Evolutionary conservation across 2,329 filamentous ascomycete genomes (phyloP).

Genomic region (Knufia fluminis): DNA sequence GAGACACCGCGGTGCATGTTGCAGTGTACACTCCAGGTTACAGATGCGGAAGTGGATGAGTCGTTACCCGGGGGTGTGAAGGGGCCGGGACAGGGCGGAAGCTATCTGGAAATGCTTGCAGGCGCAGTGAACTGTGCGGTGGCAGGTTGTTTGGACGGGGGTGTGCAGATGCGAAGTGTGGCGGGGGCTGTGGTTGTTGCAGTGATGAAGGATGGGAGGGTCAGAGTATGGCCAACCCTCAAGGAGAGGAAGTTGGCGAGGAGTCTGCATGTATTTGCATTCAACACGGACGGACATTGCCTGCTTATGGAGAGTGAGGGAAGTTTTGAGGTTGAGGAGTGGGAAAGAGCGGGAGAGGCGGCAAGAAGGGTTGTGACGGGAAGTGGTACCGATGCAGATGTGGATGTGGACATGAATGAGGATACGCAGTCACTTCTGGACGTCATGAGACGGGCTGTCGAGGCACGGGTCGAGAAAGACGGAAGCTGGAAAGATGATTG

Average conservation of each 20-base stretch:
- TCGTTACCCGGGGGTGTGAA: constrained; percentile 24
- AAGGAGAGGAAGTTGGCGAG: constrained; percentile 45
- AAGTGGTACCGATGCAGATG: constrained; percentile 13
- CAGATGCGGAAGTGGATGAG: constrained; percentile 26
- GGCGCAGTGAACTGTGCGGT: constrained; percentile 71
- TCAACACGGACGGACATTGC: not conserved
- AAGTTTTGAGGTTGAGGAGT: constrained; percentile 52
- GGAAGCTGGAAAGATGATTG: constrained; percentile 14
- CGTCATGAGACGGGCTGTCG: constrained; percentile 18
- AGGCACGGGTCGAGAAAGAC: constrained; percentile 20
- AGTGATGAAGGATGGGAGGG: constrained; percentile 36
- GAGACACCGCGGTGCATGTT: constrained; percentile 36
- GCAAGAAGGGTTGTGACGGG: constrained; percentile 54
- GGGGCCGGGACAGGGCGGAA: constrained; percentile 19
- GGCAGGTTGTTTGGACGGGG: constrained; percentile 69
- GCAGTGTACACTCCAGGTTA: constrained; percentile 35
- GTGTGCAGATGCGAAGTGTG: constrained; percentile 68
- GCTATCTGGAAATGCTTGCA: constrained; percentile 70
- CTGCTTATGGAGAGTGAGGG: constrained; percentile 4
- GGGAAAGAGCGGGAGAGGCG: constrained; percentile 59
- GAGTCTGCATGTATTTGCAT: constrained; percentile 78
- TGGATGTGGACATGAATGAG: constrained; percentile 17
- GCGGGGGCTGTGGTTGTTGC: constrained; percentile 58
- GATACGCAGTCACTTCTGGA: constrained; percentile 11
- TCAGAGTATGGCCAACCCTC: constrained; percentile 48